These are phyloP conservation scores for Fagus sylvatica DNA, from an alignment of 306 rosid genomes.

Conservation along the genomic window DNA sequence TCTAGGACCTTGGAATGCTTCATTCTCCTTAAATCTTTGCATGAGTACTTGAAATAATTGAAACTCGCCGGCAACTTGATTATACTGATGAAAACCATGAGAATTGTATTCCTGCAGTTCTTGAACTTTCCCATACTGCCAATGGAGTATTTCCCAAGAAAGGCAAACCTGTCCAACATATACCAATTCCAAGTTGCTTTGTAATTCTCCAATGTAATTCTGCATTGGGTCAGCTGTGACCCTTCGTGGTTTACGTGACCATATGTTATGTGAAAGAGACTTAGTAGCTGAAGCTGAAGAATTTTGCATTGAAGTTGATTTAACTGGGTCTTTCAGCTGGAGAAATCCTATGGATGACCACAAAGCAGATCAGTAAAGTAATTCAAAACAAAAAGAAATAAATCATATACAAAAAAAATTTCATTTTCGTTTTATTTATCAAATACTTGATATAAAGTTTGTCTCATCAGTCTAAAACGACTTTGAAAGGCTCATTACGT, in stretches of 20 bases:
- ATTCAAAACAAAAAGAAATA: slow-evolving; percentile 10
- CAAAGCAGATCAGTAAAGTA: slow-evolving; percentile 24
- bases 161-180: slow-evolving; percentile 95
- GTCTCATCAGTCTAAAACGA: slow-evolving; percentile 28
- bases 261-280: slow-evolving; percentile 50
- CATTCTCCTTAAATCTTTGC: slow-evolving; percentile 80
- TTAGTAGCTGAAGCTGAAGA: slow-evolving; percentile 38
- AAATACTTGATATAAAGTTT: slow-evolving; percentile 17
- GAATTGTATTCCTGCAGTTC: slow-evolving; percentile 51
- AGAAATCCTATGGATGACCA: slow-evolving; percentile 56
- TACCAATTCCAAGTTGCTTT: slow-evolving; percentile 75
- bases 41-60: slow-evolving; percentile 81
- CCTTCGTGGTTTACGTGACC: slow-evolving; percentile 52
- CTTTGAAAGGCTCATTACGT: slow-evolving; percentile 27
- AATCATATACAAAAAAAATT: slow-evolving; percentile 21
- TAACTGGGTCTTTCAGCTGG: slow-evolving; percentile 61
- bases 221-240: slow-evolving; percentile 42
- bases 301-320: slow-evolving; percentile 42
- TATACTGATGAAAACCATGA: slow-evolving; percentile 41
- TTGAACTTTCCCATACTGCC: slow-evolving; percentile 75
- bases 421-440: slow-evolving; percentile 34
- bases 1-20: slow-evolving; percentile 77
- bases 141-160: slow-evolving; percentile 90
- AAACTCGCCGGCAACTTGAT: slow-evolving; percentile 72
- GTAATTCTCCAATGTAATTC: slow-evolving; percentile 56